phyloP scores from a whole-genome alignment of 306 rosid genomes.

The Oemleria cerasiformis region DNA sequence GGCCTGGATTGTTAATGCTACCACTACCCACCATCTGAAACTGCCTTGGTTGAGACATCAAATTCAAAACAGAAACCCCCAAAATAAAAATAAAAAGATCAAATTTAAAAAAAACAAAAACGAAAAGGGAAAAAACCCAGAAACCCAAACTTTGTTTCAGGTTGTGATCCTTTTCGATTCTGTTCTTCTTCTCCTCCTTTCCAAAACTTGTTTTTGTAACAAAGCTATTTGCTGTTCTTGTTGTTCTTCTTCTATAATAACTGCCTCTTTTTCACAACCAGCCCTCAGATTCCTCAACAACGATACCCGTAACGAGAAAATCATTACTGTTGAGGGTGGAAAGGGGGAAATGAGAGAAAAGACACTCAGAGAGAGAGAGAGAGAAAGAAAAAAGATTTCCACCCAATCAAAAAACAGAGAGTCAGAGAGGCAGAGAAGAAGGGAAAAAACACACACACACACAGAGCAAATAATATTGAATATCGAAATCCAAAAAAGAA shows the following conservation, averaged over 20 bases:
- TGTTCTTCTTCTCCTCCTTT: too few species aligned
- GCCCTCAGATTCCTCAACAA: slow-evolving; percentile 58
- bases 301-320: slow-evolving; percentile 59
- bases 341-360: neutral
- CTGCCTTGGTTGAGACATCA: slow-evolving; percentile 78
- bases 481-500: neutral
- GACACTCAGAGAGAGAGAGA: neutral
- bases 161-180: too few species aligned
- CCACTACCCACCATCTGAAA: slow-evolving; percentile 63
- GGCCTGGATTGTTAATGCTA: slow-evolving; percentile 35
- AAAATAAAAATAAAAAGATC: neutral
- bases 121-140: slow-evolving; percentile 14
- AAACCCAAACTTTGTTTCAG: slow-evolving; percentile 27
- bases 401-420: slow-evolving; percentile 9
- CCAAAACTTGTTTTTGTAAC: too few species aligned
- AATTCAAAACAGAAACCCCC: neutral
- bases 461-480: neutral
- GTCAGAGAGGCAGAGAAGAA: neutral
- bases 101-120: neutral
- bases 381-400: neutral
- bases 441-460: slow-evolving; percentile 8
- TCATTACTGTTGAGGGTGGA: slow-evolving; percentile 48
- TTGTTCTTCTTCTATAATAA: slow-evolving; percentile 17
- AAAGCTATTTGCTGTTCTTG: slow-evolving; percentile 18
- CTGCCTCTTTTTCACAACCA: slow-evolving; percentile 40